A percentile compares a stretch with the other conserved stretches of the same genome.
phyloP scores from a whole-genome alignment of 768 basidiomycete species.

The Chiua virens region DNA sequence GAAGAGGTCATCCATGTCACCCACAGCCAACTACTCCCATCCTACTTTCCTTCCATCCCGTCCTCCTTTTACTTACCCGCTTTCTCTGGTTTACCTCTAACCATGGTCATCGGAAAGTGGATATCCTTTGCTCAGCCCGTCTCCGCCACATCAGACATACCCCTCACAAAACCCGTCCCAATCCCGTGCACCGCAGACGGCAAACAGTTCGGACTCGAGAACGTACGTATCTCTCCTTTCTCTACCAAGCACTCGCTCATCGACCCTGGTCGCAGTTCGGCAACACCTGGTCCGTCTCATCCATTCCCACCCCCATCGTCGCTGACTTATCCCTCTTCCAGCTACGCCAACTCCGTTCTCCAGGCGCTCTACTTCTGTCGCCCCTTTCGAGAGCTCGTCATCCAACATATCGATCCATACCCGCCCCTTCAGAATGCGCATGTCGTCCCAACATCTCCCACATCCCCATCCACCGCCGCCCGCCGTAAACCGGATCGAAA shows the following conservation, averaged over 20 bases:
- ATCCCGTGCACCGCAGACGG: conserved; percentile 59
- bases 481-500: conserved; percentile 64
- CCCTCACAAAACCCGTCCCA: conserved; percentile 33
- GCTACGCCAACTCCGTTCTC: conserved; percentile 98
- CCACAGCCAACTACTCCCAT: conserved; percentile 6
- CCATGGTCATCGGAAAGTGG: conserved; percentile 40
- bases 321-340: conserved; percentile 33
- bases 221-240: conserved; percentile 57
- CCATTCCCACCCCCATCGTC: conserved; percentile 1
- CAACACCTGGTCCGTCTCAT: conserved; percentile 78
- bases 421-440: conserved; percentile 37
- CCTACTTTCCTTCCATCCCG: background rate
- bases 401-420: conserved; percentile 62
- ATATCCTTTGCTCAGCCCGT: conserved; percentile 34
- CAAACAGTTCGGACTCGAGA: conserved; percentile 96
- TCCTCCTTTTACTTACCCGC: conserved; percentile 7
- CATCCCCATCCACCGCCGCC: conserved; percentile 31
- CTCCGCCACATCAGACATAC: conserved; percentile 22
- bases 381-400: conserved; percentile 88
- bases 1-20: conserved; percentile 13
- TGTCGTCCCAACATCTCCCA: conserved; percentile 14
- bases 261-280: conserved; percentile 65
- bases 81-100: background rate
- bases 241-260: conserved; percentile 8
- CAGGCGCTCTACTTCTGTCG: conserved; percentile 95